Conservation (phyloP, 768 basidiomycete genomes). For the Lanmaoa pseudosensibilis region DNA sequence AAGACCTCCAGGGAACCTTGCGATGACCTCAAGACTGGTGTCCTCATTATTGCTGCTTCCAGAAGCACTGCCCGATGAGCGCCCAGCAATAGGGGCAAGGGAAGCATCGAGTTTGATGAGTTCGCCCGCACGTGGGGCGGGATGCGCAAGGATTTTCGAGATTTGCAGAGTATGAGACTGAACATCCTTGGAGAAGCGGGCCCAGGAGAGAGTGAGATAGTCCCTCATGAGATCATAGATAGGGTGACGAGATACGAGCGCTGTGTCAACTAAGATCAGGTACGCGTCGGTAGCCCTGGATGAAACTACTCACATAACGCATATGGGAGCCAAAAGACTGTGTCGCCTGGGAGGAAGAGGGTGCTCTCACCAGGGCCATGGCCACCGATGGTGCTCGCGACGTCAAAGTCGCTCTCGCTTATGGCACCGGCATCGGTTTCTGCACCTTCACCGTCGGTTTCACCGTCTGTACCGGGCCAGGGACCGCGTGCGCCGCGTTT, state of each 20-base stretch:
- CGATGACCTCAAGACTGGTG: slow-evolving; percentile 74
- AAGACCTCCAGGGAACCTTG: slow-evolving; percentile 89
- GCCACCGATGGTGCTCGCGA: slow-evolving; percentile 69
- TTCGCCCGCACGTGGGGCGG: slow-evolving; percentile 84
- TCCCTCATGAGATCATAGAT: slow-evolving; percentile 96
- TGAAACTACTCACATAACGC: slow-evolving; percentile 66
- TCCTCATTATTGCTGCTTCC: slow-evolving; percentile 31
- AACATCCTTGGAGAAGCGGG: slow-evolving; percentile 90
- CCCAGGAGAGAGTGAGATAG: slow-evolving; percentile 94
- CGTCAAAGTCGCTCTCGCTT: slow-evolving; percentile 86
- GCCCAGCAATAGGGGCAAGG: slow-evolving; percentile 44
- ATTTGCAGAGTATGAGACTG: slow-evolving; percentile 91
- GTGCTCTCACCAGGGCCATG: slow-evolving; percentile 88
- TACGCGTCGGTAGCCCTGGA: background rate
- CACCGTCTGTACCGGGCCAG: slow-evolving; percentile 65
- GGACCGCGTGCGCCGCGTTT: slow-evolving; percentile 64
- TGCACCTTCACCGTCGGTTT: slow-evolving; percentile 75
- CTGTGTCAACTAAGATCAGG: slow-evolving; percentile 38
- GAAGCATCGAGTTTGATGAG: slow-evolving; percentile 85
- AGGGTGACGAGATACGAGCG: slow-evolving; percentile 86
- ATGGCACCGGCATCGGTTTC: slow-evolving; percentile 69
- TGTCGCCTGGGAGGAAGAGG: slow-evolving; percentile 83
- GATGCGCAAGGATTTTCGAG: slow-evolving; percentile 83
- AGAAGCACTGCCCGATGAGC: slow-evolving; percentile 46
- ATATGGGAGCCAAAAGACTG: slow-evolving; percentile 95